Base-by-base conservation (phyloP, 495 filamentous ascomycete genomes). In the Penicillium fimorum region DNA sequence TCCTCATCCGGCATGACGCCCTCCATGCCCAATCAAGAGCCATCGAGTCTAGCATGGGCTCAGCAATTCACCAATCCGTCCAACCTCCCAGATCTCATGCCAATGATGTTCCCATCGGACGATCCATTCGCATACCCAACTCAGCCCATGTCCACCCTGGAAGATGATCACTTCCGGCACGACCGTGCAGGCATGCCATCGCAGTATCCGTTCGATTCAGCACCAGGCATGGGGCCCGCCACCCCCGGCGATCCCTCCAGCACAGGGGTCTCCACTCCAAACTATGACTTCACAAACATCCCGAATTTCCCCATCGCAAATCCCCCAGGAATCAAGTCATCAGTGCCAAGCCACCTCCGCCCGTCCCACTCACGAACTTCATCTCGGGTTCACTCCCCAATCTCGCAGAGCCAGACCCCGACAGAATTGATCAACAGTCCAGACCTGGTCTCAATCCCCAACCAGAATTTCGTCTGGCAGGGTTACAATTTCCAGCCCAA, bases 51-150 rank as follows among this genome's bases (percentile, higher is more conserved):
- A 13, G 67, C 62, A 37, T 65, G 60, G 59, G 47, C 69, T 4
- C 72, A 73, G 38, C 69, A 66, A 41, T 70, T 70, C 46, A 62
- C 58, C 13, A 73, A 68, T 55, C 66, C 67, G 0, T 59, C 60
- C 62, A 74, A 66, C 24, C 69, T 95, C 20, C 81, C 88, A 13
- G 89, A 94, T 66, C 79, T 96, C 17, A 87, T 87, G 69, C 83
- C 87, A 11, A 87, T 96, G 71, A 96, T 97, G 91, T 97, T 97
- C 60, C 88, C 92, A 1, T 90, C 92, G 1, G 81, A 84, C 24
- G 92, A 97, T 65, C 90, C 92, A 0, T 93, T 96, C 56, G 90
- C 87, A 0, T 97, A 96, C 69, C 89, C 92, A 4, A 89, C 86
- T 62, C 90, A 92, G 64, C 89, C 91, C 2, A 82, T 92, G 74